Evolutionary conservation across 2,329 filamentous ascomycete species (phyloP).

Genomic region (Cladosporium colombiae): DNA sequence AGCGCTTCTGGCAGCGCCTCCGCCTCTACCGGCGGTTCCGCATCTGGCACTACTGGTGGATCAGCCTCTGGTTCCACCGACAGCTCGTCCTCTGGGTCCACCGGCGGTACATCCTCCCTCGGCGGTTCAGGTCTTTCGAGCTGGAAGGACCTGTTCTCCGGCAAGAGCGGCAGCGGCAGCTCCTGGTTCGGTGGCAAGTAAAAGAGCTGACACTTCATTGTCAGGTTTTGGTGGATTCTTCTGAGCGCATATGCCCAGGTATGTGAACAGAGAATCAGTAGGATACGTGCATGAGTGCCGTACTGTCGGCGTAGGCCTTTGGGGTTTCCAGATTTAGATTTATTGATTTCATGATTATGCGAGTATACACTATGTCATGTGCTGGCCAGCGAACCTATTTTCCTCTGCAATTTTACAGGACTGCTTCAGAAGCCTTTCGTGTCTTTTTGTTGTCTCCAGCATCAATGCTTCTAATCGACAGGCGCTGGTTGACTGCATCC

Average conservation of each 20-base stretch:
- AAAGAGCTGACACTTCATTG: not conserved
- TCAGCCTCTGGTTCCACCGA: not conserved
- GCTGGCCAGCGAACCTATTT: not conserved
- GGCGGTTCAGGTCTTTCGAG: not conserved
- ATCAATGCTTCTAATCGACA: not conserved
- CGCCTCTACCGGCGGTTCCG: not conserved
- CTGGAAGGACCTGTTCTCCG: not conserved
- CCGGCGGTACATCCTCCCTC: not conserved
- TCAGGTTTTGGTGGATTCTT: constrained; percentile 1
- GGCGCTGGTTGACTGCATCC: not conserved
- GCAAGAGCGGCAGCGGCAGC: not conserved
- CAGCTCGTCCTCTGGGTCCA: not conserved
- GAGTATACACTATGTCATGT: not conserved
- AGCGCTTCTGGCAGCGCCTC: not conserved
- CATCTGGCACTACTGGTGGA: not conserved
- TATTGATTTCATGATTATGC: not conserved
- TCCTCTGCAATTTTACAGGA: not conserved
- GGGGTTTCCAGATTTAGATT: not conserved
- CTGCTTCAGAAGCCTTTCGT: not conserved
- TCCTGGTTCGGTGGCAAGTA: not conserved
- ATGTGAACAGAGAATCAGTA: not conserved
- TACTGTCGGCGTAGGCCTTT: not conserved
- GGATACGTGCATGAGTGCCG: not conserved
- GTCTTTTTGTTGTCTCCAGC: not conserved
- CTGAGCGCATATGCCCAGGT: not conserved